These are phyloP conservation scores for Sindora glabra DNA, from an alignment of 306 rosid genomes.

Conservation along the genomic window DNA sequence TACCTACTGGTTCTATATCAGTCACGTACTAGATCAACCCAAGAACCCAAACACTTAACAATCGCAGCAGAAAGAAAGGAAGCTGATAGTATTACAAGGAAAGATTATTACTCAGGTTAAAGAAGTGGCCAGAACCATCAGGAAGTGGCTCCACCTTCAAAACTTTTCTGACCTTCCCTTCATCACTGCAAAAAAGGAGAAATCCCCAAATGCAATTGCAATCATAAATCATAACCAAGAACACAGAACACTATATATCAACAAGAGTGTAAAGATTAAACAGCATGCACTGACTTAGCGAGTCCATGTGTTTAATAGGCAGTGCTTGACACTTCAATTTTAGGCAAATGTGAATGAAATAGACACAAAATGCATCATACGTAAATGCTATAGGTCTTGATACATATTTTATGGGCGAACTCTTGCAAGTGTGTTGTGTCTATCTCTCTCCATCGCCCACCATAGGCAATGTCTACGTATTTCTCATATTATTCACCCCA, in stretches of 20 bases:
- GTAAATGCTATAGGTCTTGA: too few species aligned
- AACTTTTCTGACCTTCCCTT: constrained; percentile 81
- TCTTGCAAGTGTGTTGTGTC: too few species aligned
- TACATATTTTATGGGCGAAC: too few species aligned
- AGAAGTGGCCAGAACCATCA: constrained; percentile 87
- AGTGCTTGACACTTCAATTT: too few species aligned
- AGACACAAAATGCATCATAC: too few species aligned
- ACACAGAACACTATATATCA: background rate
- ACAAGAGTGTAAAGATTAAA: background rate
- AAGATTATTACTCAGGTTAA: constrained; percentile 71
- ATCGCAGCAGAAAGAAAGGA: background rate
- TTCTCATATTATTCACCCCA: background rate
- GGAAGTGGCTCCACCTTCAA: constrained; percentile 91
- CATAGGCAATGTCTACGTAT: too few species aligned
- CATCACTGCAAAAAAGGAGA: constrained; percentile 62
- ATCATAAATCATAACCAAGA: background rate
- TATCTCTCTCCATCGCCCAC: too few species aligned
- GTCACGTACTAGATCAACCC: background rate
- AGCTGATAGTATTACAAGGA: constrained; percentile 7
- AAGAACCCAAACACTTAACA: background rate
- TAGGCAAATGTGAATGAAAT: too few species aligned
- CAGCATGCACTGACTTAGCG: background rate
- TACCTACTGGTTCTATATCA: too few species aligned
- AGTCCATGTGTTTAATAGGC: too few species aligned
- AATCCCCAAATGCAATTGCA: background rate